Base-by-base conservation (phyloP, 2,329 filamentous ascomycete genomes). In the Pezicula rhizophila region DNA sequence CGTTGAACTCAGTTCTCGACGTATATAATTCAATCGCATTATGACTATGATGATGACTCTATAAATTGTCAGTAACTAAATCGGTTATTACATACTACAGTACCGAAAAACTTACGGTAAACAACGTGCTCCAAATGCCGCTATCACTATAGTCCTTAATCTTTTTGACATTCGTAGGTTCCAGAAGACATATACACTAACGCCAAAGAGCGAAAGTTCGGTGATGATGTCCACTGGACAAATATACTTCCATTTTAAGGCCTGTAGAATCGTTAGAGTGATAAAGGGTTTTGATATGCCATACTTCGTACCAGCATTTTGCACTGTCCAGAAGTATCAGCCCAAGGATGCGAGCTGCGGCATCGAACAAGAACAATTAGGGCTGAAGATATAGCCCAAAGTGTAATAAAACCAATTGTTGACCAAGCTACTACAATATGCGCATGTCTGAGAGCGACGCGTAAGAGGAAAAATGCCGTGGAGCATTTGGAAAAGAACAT, bases 71-170 rank as follows among this genome's bases (percentile, higher is more conserved):
- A 47, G 44, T 31, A 12, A 26, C 23, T 40, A 41, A 35, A 25
- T 37, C 4, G 37, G 4, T 23, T 10, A 38, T 46, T 26, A 8
- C 2, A 18, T 8, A 18, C 6, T 42, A 6, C 25, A 42, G 14
- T 3, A 15, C 3, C 6, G 14, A n/a, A 14, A 8, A 39, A 55
- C 66, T 54, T 54, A 71, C 69, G 66, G 58, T 6, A 71, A 53
- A 8, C 71, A 53, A 8, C 71, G 68, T n/a, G 69, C 64, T 5
- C 61, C 67, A 42, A 74, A 71, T 2, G 69, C 69, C 1, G 64
- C 39, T 2, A 71, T 53, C 2, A 74, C 68, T 8, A 67, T 57
- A 0, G 61, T 31, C 50, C 73, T 74, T 18, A 68, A 69, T 47
- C 51, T 53, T 6, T 61, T 45, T 0, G 61, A 49, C n/a, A 72